phyloP scores from a whole-genome alignment of 495 filamentous ascomycete genomes.

The Tricharina praecox region DNA sequence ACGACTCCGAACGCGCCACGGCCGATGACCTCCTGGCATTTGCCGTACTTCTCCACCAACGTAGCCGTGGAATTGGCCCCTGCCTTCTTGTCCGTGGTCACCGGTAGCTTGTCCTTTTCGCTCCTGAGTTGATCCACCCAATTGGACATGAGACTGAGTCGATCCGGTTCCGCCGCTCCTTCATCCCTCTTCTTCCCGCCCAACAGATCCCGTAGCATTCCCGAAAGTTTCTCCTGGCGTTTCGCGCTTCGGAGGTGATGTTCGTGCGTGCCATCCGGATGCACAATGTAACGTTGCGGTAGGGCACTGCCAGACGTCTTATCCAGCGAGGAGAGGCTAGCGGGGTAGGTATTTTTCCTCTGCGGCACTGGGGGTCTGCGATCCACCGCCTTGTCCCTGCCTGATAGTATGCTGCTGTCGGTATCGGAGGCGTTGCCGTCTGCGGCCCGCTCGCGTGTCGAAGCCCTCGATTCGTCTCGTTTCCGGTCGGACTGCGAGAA shows the following conservation, averaged over 20 bases:
- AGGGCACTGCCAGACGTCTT: conserved; percentile 9
- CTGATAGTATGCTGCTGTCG: conserved; percentile 16
- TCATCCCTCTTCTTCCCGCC: conserved; percentile 55
- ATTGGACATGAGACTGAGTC: conserved; percentile 72
- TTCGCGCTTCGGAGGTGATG: conserved; percentile 75
- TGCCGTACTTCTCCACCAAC: conserved; percentile 91
- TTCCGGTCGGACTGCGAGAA: conserved; percentile 22
- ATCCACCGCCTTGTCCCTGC: conserved; percentile 16
- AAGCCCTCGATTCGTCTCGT: conserved; percentile 11
- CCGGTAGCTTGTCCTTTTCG: conserved; percentile 65
- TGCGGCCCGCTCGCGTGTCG: conserved; percentile 10
- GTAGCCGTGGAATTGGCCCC: conserved; percentile 61
- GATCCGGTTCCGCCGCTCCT: conserved; percentile 53
- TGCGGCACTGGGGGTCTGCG: conserved; percentile 19
- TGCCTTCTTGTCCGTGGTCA: conserved; percentile 52
- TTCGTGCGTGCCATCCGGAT: conserved; percentile 54
- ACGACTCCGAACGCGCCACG: conserved; percentile 96
- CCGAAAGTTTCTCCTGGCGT: conserved; percentile 87
- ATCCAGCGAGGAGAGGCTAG: conserved; percentile 15
- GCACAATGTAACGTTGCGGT: conserved; percentile 44
- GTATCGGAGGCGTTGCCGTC: conserved; percentile 23
- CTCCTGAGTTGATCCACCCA: conserved; percentile 85
- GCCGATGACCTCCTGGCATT: conserved; percentile 96
- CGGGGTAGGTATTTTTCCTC: conserved; percentile 12
- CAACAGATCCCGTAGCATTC: conserved; percentile 71